Base-by-base conservation (phyloP, 805 yeast genomes). In the baker's yeast (Saccharomyces cerevisiae) region DNA sequence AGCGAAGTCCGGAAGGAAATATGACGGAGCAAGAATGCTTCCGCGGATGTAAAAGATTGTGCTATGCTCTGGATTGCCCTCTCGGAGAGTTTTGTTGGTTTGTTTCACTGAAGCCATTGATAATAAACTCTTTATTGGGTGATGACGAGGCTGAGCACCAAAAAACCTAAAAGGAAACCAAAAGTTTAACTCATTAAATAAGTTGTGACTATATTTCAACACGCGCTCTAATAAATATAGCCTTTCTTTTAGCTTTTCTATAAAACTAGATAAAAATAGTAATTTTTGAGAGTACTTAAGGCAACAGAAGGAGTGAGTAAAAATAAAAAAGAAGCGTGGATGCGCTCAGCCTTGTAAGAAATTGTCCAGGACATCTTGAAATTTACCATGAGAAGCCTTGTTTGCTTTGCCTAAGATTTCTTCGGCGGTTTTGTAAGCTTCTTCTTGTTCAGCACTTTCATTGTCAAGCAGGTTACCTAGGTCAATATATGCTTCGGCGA, bases 401-500 rank as follows among this genome's bases (percentile, higher is more conserved):
- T 88, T 87, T 17, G 96, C 96, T 63, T 79, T 81, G 50, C 73
- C 77, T 60, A 91, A 73, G 29, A 81, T 76, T 56, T 73, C 71
- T 62, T 89, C 91, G 0, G 97, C 98, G 53, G 78, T 75, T 17
- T 70, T 68, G 67, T 91, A 91, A 51, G 79, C 72, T 4, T 74
- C 62, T 56, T 85, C 87, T 71, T 89, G 96, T 47, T 84, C 86
- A 32, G 73, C 71, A 51, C 85, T 76, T 28, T 85, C 89, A 27
- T 80, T 72, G 8, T 84, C 87, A 56, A 78, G 75, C 51, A 90
- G 67, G 61, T 90, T 91, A 14, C 91, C 97, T 60, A 87, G 72
- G 14, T 86, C 80, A 36, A 92, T 88, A 63, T 81, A 75, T 1
- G 96, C 91, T 69, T 92, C 98, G 0, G 97, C 96, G 48, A 87